phyloP scores from a whole-genome alignment of 805 yeast genomes.

The Blastobotrys muscicola region DNA sequence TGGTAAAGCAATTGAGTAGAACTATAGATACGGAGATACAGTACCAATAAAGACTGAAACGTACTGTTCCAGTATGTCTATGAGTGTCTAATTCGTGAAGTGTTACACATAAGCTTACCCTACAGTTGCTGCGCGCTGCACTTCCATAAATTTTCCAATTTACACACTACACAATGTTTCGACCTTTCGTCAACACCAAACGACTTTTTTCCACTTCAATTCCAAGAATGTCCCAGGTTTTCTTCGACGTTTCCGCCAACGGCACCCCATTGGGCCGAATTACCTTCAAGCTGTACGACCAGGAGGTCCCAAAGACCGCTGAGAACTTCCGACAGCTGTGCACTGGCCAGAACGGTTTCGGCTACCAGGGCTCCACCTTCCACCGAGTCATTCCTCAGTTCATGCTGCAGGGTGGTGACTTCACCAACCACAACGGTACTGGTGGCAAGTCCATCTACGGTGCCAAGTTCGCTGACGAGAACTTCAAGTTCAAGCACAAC shows the following conservation, averaged over 20 bases:
- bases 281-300: slow-evolving; percentile 80
- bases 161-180: not conserved
- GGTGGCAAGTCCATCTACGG: slow-evolving; percentile 90
- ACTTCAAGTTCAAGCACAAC: slow-evolving; percentile 59
- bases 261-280: slow-evolving; percentile 71
- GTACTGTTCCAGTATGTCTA: no score
- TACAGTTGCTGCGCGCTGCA: no score
- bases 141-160: not conserved
- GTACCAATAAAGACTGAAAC: no score
- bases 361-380: slow-evolving; percentile 79
- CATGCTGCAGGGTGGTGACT: slow-evolving; percentile 95
- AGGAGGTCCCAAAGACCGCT: slow-evolving; percentile 89
- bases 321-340: slow-evolving; percentile 92
- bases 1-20: no score
- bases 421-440: slow-evolving; percentile 77
- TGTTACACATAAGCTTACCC: no score
- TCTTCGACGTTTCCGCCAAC: slow-evolving; percentile 73
- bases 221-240: slow-evolving; percentile 41
- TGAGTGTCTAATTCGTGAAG: no score
- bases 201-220: slow-evolving; percentile 14
- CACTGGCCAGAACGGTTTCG: slow-evolving; percentile 93
- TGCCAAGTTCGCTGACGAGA: slow-evolving; percentile 66
- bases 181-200: not conserved
- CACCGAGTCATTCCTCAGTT: slow-evolving; percentile 96
- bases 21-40: no score